Evolutionary conservation across 768 basidiomycete species (phyloP).

Genomic region (Hygrocybe punicea): DNA sequence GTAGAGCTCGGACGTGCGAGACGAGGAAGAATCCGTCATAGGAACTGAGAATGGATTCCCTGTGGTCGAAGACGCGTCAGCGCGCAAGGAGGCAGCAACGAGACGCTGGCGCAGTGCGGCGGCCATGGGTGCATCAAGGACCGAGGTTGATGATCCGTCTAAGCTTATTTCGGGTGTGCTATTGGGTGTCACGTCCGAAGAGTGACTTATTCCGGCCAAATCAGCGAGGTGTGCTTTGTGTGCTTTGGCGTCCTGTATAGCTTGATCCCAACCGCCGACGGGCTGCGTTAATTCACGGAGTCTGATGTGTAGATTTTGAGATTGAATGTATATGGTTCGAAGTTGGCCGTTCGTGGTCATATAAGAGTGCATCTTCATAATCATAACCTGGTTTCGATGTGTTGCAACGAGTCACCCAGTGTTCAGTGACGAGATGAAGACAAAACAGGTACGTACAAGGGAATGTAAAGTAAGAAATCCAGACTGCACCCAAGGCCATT

Average conservation of each 20-base stretch:
- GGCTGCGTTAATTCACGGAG: conserved; percentile 48
- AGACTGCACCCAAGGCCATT: conserved; percentile 98
- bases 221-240: conserved; percentile 43
- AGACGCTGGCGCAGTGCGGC: conserved; percentile 58
- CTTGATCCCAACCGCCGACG: conserved; percentile 67
- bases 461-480: conserved; percentile 87
- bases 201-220: conserved; percentile 11
- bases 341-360: conserved; percentile 84
- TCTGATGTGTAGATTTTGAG: conserved; percentile 40
- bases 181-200: conserved; percentile 28
- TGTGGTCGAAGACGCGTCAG: neutral
- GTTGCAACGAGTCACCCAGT: neutral
- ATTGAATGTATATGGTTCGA: conserved; percentile 48
- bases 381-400: conserved; percentile 53
- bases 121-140: conserved; percentile 52
- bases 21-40: neutral
- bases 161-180: conserved; percentile 43
- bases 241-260: conserved; percentile 48
- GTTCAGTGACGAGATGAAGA: neutral
- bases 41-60: neutral
- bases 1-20: conserved; percentile 9
- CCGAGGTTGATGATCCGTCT: conserved; percentile 48
- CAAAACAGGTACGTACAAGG: conserved; percentile 46
- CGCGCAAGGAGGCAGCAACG: conserved; percentile 33
- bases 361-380: conserved; percentile 98